Conservation (phyloP, 305 asterid genomes). For the Coffea humblotiana region DNA sequence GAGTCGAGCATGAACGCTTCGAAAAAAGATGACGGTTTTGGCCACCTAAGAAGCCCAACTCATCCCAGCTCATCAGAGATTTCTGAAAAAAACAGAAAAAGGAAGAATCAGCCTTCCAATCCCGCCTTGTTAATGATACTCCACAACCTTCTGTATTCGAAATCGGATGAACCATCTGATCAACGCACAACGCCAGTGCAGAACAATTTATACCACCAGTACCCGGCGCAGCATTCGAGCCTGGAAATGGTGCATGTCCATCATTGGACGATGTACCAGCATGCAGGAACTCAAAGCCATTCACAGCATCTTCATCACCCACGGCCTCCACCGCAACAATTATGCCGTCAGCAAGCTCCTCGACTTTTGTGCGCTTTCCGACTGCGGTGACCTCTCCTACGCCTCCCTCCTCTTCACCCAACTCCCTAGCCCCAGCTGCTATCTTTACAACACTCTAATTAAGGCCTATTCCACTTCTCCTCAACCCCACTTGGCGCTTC, state of each 20-base stretch:
- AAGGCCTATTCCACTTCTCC: conserved; percentile 49
- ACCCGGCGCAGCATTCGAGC: conserved; percentile 24
- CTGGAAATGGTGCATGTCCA: conserved; percentile 40
- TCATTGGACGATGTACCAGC: conserved; percentile 41
- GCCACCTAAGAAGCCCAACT: background rate
- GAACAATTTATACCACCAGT: background rate
- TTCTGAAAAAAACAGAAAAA: too few relatives aligned
- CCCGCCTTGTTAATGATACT: too few relatives aligned
- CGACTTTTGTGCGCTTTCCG: conserved; percentile 46
- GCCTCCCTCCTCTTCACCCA: conserved; percentile 57
- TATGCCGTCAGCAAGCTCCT: conserved; percentile 66
- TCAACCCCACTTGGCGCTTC: conserved; percentile 29
- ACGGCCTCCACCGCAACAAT: conserved; percentile 51
- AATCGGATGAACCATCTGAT: conserved; percentile 24
- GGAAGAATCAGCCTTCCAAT: too few relatives aligned
- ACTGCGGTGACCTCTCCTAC: conserved; percentile 51
- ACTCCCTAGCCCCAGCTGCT: conserved; percentile 56
- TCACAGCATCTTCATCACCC: conserved; percentile 61
- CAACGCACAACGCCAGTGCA: conserved; percentile 11
- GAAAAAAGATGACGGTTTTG: background rate
- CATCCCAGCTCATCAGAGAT: background rate
- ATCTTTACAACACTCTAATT: conserved; percentile 67
- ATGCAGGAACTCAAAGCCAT: conserved; percentile 57
- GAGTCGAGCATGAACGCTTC: too few relatives aligned
- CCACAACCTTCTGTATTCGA: background rate